Percentiles rank a stretch among this genome's conserved stretches.
Conservation (phyloP, 139 green algal genomes). For the Chlamydomonas sphaeroides region DNA sequence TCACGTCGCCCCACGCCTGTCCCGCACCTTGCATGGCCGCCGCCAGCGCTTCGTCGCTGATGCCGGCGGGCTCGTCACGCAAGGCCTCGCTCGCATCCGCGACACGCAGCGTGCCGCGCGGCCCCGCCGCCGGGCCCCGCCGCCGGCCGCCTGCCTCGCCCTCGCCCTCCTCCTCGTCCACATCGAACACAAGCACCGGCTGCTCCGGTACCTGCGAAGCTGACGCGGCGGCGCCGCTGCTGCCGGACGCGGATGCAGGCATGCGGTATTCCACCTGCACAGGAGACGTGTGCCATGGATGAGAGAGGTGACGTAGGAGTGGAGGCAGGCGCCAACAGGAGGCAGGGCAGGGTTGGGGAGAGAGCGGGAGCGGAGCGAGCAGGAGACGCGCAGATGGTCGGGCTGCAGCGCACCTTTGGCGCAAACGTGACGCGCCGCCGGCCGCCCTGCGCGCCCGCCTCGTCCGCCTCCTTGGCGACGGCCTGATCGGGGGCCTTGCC, state of each 20-base stretch:
- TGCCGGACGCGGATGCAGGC: not conserved
- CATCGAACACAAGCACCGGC: slow-evolving; percentile 20
- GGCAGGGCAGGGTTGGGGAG: no score
- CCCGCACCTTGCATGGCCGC: slow-evolving; percentile 10
- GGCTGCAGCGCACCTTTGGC: slow-evolving; percentile 11
- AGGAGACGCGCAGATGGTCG: no score
- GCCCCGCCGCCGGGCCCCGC: not conserved
- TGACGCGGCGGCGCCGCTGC: not conserved
- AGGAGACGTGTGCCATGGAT: no score
- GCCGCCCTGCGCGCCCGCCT: not conserved
- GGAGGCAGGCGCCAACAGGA: no score
- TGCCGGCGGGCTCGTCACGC: not conserved
- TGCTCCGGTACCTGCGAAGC: not conserved
- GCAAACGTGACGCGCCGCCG: slow-evolving; percentile 2
- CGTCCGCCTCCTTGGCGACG: not conserved
- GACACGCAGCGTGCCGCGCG: slow-evolving; percentile 9
- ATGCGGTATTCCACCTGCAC: slow-evolving; percentile 20
- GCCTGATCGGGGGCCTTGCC: no score
- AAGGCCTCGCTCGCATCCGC: slow-evolving; percentile 1
- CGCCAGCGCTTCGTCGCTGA: slow-evolving; percentile 26
- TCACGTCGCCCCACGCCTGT: no score
- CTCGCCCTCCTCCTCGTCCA: not conserved
- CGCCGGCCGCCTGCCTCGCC: not conserved
- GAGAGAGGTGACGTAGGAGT: no score
- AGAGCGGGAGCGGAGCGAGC: no score